Evolutionary conservation across 2,329 filamentous ascomycete genomes (phyloP).

Genomic region (Phialophora chinensis): DNA sequence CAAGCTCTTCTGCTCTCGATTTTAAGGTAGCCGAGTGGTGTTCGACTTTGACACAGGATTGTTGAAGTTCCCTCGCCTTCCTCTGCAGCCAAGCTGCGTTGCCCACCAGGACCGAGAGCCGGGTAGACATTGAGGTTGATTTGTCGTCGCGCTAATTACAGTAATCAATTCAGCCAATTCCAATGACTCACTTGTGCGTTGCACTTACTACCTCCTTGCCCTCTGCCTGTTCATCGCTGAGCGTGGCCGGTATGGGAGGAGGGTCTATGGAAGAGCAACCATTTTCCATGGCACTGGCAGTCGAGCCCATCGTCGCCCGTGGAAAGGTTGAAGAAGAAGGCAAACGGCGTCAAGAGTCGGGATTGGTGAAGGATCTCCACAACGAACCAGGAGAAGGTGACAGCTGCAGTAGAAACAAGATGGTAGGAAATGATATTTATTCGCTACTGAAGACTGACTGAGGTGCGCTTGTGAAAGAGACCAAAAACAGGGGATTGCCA

Average conservation of each 20-base stretch:
- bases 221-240: neutral
- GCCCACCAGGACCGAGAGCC: too few species aligned
- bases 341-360: neutral
- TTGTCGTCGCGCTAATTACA: neutral
- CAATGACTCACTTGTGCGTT: neutral
- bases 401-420: neutral
- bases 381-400: neutral
- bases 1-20: neutral
- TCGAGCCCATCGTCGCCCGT: neutral
- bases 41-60: neutral
- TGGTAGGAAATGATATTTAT: neutral
- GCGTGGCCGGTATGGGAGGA: too few species aligned
- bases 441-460: neutral
- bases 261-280: neutral
- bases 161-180: neutral
- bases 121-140: neutral
- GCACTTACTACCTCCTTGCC: neutral
- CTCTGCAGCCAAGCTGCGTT: neutral
- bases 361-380: neutral
- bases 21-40: neutral
- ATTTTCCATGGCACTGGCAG: neutral
- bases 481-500: neutral
- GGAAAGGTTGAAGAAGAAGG: neutral
- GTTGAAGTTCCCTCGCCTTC: neutral
- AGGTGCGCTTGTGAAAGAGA: neutral